Evolutionary conservation across 2,329 filamentous ascomycete species (phyloP).

Genomic region (Tolypocladium ovalisporum): DNA sequence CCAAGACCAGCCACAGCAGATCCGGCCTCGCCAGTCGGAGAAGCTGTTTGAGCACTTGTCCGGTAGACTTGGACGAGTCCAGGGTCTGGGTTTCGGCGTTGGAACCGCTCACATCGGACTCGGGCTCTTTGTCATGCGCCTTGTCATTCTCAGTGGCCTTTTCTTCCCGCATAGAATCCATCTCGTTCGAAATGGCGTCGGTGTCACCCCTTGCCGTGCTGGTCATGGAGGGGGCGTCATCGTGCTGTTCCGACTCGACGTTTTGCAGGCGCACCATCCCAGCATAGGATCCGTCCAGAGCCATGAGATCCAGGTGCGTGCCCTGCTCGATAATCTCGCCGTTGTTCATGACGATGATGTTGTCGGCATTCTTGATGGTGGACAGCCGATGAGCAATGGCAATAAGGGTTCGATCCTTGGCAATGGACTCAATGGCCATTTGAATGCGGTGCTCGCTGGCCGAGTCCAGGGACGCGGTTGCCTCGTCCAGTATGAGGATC

Average conservation of each 20-base stretch:
- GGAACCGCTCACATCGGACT: constrained; percentile 15
- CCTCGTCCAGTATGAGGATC: constrained; percentile 51
- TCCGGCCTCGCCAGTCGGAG: constrained; percentile 26
- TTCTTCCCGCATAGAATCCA: constrained; percentile 26
- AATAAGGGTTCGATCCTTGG: constrained; percentile 49
- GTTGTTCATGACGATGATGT: constrained; percentile 53
- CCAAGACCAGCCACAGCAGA: constrained; percentile 25
- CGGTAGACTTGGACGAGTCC: constrained; percentile 27
- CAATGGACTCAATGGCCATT: constrained; percentile 30
- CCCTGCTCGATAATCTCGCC: constrained; percentile 54
- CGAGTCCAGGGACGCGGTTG: constrained; percentile 50
- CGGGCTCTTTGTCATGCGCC: constrained; percentile 22
- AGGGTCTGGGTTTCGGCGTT: constrained; percentile 7
- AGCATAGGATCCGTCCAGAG: constrained; percentile 37
- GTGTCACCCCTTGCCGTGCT: constrained; percentile 22
- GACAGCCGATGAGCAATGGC: constrained; percentile 54
- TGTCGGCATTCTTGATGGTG: constrained; percentile 52
- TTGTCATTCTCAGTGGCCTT: constrained; percentile 27
- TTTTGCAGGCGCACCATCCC: constrained; percentile 37
- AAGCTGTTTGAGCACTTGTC: constrained; percentile 26
- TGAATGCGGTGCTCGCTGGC: constrained; percentile 45
- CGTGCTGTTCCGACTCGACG: constrained; percentile 18
- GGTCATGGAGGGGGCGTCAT: constrained; percentile 17
- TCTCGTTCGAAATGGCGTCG: constrained; percentile 24
- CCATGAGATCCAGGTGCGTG: constrained; percentile 48